phyloP scores from a whole-genome alignment of 1,284 basidiomycete species.

The Coniferiporia weirii region DNA sequence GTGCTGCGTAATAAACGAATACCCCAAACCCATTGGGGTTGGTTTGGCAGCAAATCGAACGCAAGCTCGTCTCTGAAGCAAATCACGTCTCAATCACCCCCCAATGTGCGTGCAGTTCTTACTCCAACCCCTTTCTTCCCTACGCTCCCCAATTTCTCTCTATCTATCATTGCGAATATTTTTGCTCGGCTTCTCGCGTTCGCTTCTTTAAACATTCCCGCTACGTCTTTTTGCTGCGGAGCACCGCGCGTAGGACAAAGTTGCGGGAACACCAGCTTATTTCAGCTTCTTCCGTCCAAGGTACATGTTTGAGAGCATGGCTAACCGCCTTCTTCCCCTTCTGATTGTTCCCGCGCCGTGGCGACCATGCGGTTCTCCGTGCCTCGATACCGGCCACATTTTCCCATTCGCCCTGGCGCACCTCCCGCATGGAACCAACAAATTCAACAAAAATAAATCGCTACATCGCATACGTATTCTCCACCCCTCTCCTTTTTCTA shows the following conservation, averaged over 20 bases:
- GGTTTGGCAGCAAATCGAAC: constrained; percentile 68
- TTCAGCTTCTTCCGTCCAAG: background rate
- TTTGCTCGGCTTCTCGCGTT: background rate
- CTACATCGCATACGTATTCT: background rate
- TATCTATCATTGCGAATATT: background rate
- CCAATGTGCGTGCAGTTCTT: constrained; percentile 46
- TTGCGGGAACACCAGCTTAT: background rate
- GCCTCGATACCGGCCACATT: background rate
- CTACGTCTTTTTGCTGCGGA: background rate
- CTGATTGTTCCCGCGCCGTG: background rate
- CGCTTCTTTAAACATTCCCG: background rate
- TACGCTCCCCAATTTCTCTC: background rate
- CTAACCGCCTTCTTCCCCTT: background rate
- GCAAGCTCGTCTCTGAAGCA: constrained; percentile 64
- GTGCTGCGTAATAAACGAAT: background rate
- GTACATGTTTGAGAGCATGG: background rate
- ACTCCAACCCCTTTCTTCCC: constrained; percentile 2
- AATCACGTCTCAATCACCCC: constrained; percentile 61
- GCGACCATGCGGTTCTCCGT: background rate
- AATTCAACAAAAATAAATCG: background rate
- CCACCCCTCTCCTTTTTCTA: background rate
- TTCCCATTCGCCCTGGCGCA: background rate
- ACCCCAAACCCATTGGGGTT: too few species aligned
- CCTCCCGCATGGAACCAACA: background rate
- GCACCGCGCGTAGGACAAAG: background rate